These are phyloP conservation scores for Acidomyces sp. DNA, from an alignment of 495 filamentous ascomycete species.

Conservation along the genomic window DNA sequence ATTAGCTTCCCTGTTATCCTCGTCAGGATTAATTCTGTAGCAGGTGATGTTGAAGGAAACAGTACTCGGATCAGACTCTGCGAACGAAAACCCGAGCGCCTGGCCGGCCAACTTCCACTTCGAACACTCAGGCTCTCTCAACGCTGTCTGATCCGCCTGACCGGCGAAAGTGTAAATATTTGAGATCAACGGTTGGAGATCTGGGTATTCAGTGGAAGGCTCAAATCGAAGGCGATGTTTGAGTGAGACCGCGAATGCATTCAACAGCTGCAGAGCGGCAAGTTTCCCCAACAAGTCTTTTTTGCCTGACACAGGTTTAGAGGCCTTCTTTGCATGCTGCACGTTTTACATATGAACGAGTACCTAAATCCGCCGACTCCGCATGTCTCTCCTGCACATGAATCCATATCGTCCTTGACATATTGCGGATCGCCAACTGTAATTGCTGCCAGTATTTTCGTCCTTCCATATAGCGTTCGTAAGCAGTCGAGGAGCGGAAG, in stretches of 20 bases:
- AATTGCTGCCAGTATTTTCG: conserved; percentile 67
- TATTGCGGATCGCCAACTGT: conserved; percentile 55
- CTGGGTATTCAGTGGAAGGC: conserved; percentile 63
- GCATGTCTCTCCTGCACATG: conserved; percentile 50
- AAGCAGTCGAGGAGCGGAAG: conserved; percentile 74
- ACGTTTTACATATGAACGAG: too few relatives aligned
- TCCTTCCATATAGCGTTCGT: conserved; percentile 65
- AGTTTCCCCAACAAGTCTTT: conserved; percentile 61
- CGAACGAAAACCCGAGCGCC: conserved; percentile 24
- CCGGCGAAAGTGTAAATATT: conserved; percentile 60
- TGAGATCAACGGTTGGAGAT: conserved; percentile 43
- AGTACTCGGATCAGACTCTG: conserved; percentile 24
- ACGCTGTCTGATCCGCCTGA: conserved; percentile 41
- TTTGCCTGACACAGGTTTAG: too few relatives aligned
- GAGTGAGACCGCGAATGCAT: conserved; percentile 61
- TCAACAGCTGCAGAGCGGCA: conserved; percentile 66
- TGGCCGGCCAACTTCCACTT: conserved; percentile 18
- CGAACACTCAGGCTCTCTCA: conserved; percentile 2
- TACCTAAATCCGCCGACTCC: conserved; percentile 33
- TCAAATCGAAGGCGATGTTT: conserved; percentile 87
- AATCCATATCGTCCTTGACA: conserved; percentile 70
- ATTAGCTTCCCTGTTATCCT: too few relatives aligned
- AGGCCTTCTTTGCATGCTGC: too few relatives aligned
- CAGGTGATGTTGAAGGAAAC: too few relatives aligned
- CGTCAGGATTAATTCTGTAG: too few relatives aligned